These are phyloP conservation scores for Yamadazyma sp. DNA, from an alignment of 805 yeast species.

Conservation along the genomic window DNA sequence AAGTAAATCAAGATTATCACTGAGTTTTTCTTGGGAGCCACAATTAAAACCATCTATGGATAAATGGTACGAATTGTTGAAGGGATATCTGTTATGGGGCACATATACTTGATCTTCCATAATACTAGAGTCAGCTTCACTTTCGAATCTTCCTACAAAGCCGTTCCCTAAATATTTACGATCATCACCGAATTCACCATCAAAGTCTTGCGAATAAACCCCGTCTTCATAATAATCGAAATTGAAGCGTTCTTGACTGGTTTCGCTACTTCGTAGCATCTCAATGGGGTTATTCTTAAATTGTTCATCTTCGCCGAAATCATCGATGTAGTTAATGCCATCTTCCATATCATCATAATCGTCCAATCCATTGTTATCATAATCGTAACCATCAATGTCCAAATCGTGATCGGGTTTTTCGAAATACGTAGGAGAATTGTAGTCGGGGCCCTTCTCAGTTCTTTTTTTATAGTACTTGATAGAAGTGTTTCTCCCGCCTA, in stretches of 20 bases:
- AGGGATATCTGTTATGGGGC: slow-evolving; percentile 16
- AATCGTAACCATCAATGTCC: slow-evolving; percentile 41
- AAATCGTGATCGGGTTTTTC: slow-evolving; percentile 31
- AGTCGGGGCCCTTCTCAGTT: slow-evolving; percentile 3
- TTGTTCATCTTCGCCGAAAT: slow-evolving; percentile 18
- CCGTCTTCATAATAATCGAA: slow-evolving; percentile 1
- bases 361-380: slow-evolving; percentile 42
- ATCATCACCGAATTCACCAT: background rate
- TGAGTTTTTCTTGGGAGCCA: slow-evolving; percentile 11
- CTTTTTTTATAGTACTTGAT: slow-evolving; percentile 42
- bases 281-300: background rate
- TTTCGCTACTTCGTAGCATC: too few species aligned
- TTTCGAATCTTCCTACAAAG: background rate
- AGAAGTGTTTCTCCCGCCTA: slow-evolving; percentile 44
- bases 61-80: slow-evolving; percentile 27
- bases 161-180: background rate
- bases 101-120: slow-evolving; percentile 6
- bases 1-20: slow-evolving; percentile 21
- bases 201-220: background rate
- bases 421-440: slow-evolving; percentile 18
- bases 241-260: slow-evolving; percentile 3
- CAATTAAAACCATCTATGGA: slow-evolving; percentile 22
- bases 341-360: slow-evolving; percentile 23
- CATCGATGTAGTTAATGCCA: slow-evolving; percentile 21
- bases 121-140: background rate